Evolutionary conservation across 352 stramenopile species (phyloP), one percentile per base, ranked within the genome.

Genomic region (Phytophthora megakarya): DNA sequence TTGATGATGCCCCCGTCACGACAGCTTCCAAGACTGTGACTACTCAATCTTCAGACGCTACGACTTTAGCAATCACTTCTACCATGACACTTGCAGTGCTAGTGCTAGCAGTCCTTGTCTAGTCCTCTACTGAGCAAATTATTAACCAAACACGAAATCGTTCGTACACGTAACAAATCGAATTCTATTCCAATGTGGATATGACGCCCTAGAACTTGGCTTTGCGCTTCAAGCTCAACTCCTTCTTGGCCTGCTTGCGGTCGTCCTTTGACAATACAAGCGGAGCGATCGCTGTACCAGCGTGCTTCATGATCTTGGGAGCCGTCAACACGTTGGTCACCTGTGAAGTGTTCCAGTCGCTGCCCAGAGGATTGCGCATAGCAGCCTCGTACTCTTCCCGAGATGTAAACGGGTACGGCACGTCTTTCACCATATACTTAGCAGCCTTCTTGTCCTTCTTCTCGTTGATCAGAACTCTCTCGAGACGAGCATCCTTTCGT

Each of bases 341-440:
- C 42, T 88, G 61, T 10, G 87, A 80, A 18, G 96, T 98, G 75
- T 99, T 99, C 96, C 96, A 99, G 65, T 97, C 89, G 59, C 79
- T 88, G 48, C 97, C 95, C 73, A 95, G 90, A 50, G 85, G 96
- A 78, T 92, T 98, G 75, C 80, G 91, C 87, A 99, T 98, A 40
- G 93, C 93, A 58, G 90, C 88, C 76, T 99, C 97, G 77, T 99
- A 99, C 80, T 99, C 92, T 65, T 95, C 92, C 40, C 95, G 87
- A 56, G 88, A 98, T 49, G 88, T 98, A 77, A 98, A 99, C 26
- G 97, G 97, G 78, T 99, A 99, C 52, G 97, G 97, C 42, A 99
- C 93, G 54, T 98, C 86, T 44, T 86, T 70, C 5, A 96, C 80
- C 48, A 76, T 76, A 72, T 84, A 95, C 73, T 92, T 91, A 52